A percentile compares a stretch with the other conserved stretches of the same genome.
Conservation (phyloP, 768 basidiomycete species). For the Agrocybe chaxingu region DNA sequence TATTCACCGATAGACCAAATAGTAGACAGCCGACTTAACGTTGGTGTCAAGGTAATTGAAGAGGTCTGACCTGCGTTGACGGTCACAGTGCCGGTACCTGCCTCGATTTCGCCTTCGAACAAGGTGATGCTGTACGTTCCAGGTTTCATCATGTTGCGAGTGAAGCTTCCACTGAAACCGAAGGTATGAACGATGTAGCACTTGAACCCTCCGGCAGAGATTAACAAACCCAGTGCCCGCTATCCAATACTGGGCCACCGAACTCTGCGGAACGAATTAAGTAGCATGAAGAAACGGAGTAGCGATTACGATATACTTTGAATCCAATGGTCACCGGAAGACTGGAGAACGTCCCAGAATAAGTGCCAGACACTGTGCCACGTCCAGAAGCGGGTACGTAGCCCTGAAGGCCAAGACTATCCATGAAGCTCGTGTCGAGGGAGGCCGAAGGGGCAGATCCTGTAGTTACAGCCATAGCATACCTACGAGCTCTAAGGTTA, state of each 20-base stretch:
- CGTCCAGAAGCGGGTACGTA: slow-evolving; percentile 41
- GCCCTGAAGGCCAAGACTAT: slow-evolving; percentile 38
- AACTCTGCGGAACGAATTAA: slow-evolving; percentile 25
- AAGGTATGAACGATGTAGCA: background rate
- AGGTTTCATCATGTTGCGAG: slow-evolving; percentile 43
- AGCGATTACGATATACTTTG: slow-evolving; percentile 23
- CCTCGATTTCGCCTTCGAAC: slow-evolving; percentile 44
- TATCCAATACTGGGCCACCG: slow-evolving; percentile 46
- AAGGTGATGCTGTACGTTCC: slow-evolving; percentile 46
- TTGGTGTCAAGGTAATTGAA: slow-evolving; percentile 26
- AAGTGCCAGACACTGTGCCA: slow-evolving; percentile 40
- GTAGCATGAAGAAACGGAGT: background rate
- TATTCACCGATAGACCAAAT: slow-evolving; percentile 43
- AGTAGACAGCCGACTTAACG: slow-evolving; percentile 29
- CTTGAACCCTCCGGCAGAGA: background rate
- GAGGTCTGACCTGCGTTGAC: slow-evolving; percentile 39
- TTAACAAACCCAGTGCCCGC: slow-evolving; percentile 32
- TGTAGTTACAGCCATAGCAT: slow-evolving; percentile 40
- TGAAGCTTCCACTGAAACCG: slow-evolving; percentile 34
- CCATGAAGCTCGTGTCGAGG: slow-evolving; percentile 42
- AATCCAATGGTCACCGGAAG: slow-evolving; percentile 38
- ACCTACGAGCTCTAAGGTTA: slow-evolving; percentile 17
- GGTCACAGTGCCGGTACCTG: slow-evolving; percentile 37
- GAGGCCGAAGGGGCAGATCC: slow-evolving; percentile 39
- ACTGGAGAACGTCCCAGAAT: slow-evolving; percentile 39